phyloP scores from a whole-genome alignment of 805 yeast species.

The Cyberlindnera saturnus region DNA sequence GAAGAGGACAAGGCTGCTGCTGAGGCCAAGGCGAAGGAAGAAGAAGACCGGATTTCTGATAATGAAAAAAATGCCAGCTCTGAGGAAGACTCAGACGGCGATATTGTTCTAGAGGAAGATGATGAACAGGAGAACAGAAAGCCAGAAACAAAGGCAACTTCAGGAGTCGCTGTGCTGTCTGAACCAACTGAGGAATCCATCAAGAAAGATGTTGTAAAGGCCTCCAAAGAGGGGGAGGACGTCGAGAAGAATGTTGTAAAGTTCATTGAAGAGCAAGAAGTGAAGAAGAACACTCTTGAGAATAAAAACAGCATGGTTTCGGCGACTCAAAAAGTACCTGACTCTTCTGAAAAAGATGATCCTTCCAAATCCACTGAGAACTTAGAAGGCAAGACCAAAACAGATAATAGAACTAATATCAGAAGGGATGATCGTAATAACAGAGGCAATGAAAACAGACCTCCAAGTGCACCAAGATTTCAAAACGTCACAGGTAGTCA shows the following conservation, averaged over 20 bases:
- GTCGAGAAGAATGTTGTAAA: neutral
- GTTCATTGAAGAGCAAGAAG: neutral
- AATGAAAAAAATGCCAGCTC: neutral
- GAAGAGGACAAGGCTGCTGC: conserved; percentile 3
- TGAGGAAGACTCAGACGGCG: neutral
- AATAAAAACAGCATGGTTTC: neutral
- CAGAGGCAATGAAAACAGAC: neutral
- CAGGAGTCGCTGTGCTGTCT: too few relatives aligned
- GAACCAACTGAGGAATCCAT: too few relatives aligned
- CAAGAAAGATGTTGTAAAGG: neutral
- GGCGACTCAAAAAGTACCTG: too few relatives aligned
- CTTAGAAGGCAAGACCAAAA: too few relatives aligned
- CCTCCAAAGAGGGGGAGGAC: neutral
- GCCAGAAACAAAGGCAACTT: neutral
- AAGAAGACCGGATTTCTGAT: conserved; percentile 1
- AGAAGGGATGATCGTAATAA: neutral
- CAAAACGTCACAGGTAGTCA: neutral
- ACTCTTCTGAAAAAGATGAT: too few relatives aligned
- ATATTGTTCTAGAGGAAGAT: neutral
- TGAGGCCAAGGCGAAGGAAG: neutral
- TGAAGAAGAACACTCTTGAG: neutral
- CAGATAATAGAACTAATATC: too few relatives aligned
- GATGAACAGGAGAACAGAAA: neutral
- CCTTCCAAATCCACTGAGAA: too few relatives aligned
- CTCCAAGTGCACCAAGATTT: neutral